Base-by-base conservation (phyloP, 108 stramenopile genomes). In the Skeletonema potamos region DNA sequence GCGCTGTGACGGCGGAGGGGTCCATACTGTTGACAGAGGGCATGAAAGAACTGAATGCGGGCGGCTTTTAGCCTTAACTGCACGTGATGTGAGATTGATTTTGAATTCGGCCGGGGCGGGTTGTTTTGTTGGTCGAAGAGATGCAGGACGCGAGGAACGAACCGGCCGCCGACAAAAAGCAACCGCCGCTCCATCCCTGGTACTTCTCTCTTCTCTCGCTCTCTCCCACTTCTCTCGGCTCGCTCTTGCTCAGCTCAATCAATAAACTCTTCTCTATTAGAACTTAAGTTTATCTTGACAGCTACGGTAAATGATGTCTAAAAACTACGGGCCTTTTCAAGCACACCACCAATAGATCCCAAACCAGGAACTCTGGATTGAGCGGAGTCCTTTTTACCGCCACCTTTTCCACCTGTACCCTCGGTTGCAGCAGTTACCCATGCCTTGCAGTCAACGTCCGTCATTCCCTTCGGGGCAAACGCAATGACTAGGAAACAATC, bases 341-440 rank as follows among this genome's bases (percentile, higher is more conserved):
- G 76, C 46, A 89, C 87, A 15, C 62, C 67, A 22, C 87, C 89
- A 51, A 90, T 76, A 17, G 65, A 64, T 46, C 64, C 70, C 12
- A 90, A 43, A 41, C 89, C 90, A 22, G 87, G 66, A 41, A 91
- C 81, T 9, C 81, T 89, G 61, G 59, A 87, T 62, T 92, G 90
- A 30, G 92, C 92, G 74, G 76, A 82, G 44, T 90, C 89, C 71
- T 88, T 89, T 84, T 96, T 96, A 54, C 97, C 95, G 22, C 95
- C 93, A 56, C 92, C 92, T 61, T 95, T 93, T 27, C 85, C 95
- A 27, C 77, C 90, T 6, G 88, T 85, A 44, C 89, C 95, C 64
- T 91, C 91, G 3, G 85, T 84, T 8, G 87, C 85, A 41, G 87
- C 91, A 54, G 55, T 66, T 15, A 84, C 88, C 96, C 94, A 95